A percentile compares a stretch with the other conserved stretches of the same genome.
phyloP scores from a whole-genome alignment of 139 green algal genomes.

The Chlorella sp. region DNA sequence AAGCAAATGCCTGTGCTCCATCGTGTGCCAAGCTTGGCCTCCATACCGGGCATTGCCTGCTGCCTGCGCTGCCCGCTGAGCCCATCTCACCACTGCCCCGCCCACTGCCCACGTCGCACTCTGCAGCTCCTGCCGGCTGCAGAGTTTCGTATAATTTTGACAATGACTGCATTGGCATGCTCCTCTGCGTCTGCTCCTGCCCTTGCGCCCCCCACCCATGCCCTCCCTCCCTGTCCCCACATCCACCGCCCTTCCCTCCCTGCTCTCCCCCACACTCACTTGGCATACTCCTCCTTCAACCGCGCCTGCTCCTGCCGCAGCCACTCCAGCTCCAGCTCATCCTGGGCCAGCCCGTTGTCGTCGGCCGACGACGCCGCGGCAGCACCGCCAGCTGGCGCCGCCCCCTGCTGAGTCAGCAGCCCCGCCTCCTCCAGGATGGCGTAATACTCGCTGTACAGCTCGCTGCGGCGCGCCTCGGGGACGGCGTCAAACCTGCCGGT shows the following conservation, averaged over 20 bases:
- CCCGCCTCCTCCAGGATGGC: constrained; percentile 39
- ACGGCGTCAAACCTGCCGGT: constrained; percentile 46
- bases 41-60: not conserved
- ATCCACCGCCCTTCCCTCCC: not conserved
- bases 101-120: too few relatives aligned
- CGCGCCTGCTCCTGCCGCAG: constrained; percentile 53
- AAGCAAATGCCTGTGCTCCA: too few relatives aligned
- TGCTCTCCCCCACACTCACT: not conserved
- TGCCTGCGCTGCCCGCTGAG: too few relatives aligned
- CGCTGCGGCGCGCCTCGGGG: constrained; percentile 26
- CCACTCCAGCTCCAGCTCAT: constrained; percentile 37
- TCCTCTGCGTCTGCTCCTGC: not conserved
- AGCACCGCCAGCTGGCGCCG: not conserved
- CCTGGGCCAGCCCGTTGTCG: not conserved
- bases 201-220: not conserved
- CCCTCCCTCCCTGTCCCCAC: not conserved
- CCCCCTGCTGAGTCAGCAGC: not conserved
- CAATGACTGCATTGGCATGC: too few relatives aligned
- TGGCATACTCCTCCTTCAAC: constrained; percentile 61
- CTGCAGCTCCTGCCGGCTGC: not conserved
- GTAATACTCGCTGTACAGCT: constrained; percentile 44
- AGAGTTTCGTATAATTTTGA: too few relatives aligned
- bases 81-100: too few relatives aligned
- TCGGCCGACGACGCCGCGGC: not conserved
- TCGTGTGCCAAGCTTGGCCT: too few relatives aligned